phyloP scores from a whole-genome alignment of 2,329 filamentous ascomycete species.

The Passalora sequoiae region DNA sequence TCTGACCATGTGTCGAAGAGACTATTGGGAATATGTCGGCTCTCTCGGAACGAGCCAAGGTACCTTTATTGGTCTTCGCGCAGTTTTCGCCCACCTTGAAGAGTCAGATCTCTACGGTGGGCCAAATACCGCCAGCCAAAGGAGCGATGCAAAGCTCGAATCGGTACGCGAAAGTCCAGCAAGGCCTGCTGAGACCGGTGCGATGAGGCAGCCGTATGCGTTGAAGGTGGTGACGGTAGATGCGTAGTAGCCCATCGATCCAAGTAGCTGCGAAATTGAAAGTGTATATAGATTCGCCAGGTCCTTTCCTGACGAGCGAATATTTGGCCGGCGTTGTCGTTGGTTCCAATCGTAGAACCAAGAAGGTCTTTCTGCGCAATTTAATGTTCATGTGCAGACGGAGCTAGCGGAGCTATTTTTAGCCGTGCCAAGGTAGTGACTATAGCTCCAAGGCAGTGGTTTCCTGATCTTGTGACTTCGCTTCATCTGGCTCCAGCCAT shows the following conservation, averaged over 20 bases:
- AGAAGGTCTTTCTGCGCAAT: background rate
- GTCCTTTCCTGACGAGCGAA: slow-evolving; percentile 13
- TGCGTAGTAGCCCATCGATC: slow-evolving; percentile 43
- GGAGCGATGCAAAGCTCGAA: slow-evolving; percentile 45
- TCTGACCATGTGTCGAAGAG: too few species aligned
- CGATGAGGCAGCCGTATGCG: slow-evolving; percentile 34
- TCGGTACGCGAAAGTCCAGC: slow-evolving; percentile 37
- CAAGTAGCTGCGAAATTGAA: slow-evolving; percentile 3
- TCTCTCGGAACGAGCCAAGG: background rate
- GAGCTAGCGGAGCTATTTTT: too few species aligned
- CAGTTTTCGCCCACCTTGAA: slow-evolving; percentile 51
- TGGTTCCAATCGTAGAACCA: background rate
- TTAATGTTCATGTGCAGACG: too few species aligned
- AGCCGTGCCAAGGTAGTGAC: too few species aligned
- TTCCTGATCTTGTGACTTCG: too few species aligned
- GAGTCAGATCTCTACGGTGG: slow-evolving; percentile 36
- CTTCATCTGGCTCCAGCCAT: too few species aligned
- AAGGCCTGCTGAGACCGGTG: slow-evolving; percentile 30
- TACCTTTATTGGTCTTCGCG: slow-evolving; percentile 2
- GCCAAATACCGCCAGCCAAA: slow-evolving; percentile 46
- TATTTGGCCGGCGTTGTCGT: background rate
- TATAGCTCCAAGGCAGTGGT: too few species aligned
- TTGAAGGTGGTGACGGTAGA: slow-evolving; percentile 31
- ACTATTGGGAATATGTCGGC: too few species aligned
- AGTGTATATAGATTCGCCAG: slow-evolving; percentile 13